Conservation (phyloP, 179 eudicot genomes). For the Silene coronaria region DNA sequence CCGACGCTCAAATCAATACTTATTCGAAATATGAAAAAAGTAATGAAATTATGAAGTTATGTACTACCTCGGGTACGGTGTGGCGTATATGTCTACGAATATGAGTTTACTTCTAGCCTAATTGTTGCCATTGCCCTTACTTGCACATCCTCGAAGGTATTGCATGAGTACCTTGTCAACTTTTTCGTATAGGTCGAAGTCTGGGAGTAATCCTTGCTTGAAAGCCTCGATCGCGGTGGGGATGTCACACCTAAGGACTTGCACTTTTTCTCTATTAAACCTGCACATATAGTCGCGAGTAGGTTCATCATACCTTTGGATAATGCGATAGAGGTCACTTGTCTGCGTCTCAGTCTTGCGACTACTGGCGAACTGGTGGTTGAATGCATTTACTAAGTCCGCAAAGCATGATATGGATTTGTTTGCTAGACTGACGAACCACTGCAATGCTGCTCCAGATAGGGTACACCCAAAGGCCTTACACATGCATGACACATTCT, state of each 20-base stretch:
- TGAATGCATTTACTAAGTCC: too few relatives aligned
- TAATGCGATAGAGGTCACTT: neutral
- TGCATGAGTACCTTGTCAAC: neutral
- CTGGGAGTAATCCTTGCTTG: neutral
- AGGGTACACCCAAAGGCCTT: neutral
- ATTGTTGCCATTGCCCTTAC: too few relatives aligned
- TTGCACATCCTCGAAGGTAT: neutral
- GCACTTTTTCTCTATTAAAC: neutral
- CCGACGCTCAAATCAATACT: too few relatives aligned
- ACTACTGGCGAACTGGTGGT: neutral
- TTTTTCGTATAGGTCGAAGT: neutral
- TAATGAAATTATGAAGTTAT: too few relatives aligned
- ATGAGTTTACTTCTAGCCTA: too few relatives aligned
- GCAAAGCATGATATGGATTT: neutral
- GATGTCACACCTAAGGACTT: too few relatives aligned
- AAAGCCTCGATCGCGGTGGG: neutral
- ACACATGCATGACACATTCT: neutral
- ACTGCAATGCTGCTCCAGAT: neutral
- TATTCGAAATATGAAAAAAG: too few relatives aligned
- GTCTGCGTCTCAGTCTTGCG: neutral
- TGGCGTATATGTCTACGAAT: too few relatives aligned
- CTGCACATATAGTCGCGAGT: neutral
- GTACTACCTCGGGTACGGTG: too few relatives aligned
- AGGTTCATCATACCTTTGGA: neutral
- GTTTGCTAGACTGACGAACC: neutral